A percentile compares a stretch with the other conserved stretches of the same genome.
Conservation (phyloP, 2,329 filamentous ascomycete species). For the Fusarium gaditjirri region DNA sequence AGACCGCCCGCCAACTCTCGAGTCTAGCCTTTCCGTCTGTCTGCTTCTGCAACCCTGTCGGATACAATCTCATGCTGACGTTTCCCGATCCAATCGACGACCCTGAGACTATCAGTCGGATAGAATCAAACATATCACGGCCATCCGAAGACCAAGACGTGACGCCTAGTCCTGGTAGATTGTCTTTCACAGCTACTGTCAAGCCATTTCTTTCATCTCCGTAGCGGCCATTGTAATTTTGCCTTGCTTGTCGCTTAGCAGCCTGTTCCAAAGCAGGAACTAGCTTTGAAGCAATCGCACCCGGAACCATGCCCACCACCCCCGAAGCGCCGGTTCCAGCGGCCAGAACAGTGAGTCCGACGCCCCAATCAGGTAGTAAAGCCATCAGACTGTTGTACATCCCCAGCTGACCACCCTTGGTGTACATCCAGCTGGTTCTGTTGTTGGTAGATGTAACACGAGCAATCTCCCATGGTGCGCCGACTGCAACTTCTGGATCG, state of each 20-base stretch:
- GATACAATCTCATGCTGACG: background rate
- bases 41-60: background rate
- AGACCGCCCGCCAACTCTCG: background rate
- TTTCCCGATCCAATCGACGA: background rate
- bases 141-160: background rate
- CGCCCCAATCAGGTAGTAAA: background rate
- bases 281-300: background rate
- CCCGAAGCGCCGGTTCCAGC: background rate
- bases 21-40: background rate
- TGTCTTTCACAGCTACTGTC: background rate
- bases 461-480: background rate
- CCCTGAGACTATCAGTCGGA: background rate
- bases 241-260: background rate
- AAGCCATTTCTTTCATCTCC: background rate
- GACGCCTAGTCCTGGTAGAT: background rate
- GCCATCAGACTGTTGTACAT: background rate
- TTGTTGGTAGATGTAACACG: background rate
- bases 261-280: background rate
- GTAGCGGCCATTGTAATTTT: background rate
- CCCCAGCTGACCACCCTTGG: background rate
- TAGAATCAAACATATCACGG: background rate
- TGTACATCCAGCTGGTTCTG: background rate
- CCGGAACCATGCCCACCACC: background rate
- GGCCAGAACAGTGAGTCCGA: background rate
- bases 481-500: background rate